Evolutionary conservation across 2,329 filamentous ascomycete species (phyloP).

Genomic region (Seiridium cupressi): DNA sequence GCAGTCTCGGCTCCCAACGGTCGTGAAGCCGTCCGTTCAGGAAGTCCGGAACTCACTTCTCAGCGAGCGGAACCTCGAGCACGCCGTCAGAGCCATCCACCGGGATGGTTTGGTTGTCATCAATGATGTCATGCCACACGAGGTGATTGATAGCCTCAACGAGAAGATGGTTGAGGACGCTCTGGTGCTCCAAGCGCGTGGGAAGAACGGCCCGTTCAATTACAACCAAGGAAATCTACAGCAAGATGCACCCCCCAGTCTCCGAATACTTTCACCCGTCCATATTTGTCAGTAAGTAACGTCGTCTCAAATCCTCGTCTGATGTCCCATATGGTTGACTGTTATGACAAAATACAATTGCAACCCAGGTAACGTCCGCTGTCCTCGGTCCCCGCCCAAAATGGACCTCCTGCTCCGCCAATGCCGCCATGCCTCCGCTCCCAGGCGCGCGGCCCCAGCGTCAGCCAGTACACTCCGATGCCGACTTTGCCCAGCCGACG

Average conservation of each 20-base stretch:
- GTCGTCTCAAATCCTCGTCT: neutral
- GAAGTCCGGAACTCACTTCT: slow-evolving; percentile 24
- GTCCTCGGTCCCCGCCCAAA: slow-evolving; percentile 53
- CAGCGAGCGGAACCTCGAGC: slow-evolving; percentile 50
- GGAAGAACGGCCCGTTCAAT: slow-evolving; percentile 57
- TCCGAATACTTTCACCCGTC: slow-evolving; percentile 43
- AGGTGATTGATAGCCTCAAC: slow-evolving; percentile 54
- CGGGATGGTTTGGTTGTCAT: slow-evolving; percentile 56
- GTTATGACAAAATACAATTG: slow-evolving; percentile 40
- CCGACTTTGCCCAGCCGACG: slow-evolving; percentile 53
- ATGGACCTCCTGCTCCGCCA: slow-evolving; percentile 58
- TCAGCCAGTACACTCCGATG: slow-evolving; percentile 59
- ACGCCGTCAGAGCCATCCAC: slow-evolving; percentile 49
- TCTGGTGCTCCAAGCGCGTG: slow-evolving; percentile 43
- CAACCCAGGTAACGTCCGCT: slow-evolving; percentile 53
- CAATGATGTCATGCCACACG: slow-evolving; percentile 48
- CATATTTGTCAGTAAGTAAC: slow-evolving; percentile 51
- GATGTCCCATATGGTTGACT: neutral
- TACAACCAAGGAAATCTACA: slow-evolving; percentile 63
- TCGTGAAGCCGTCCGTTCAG: neutral
- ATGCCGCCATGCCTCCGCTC: slow-evolving; percentile 51
- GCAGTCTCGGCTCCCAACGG: neutral
- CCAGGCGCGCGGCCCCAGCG: slow-evolving; percentile 35
- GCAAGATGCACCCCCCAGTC: slow-evolving; percentile 54
- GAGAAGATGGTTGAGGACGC: slow-evolving; percentile 59